These are phyloP conservation scores for Rhizopus sp. DNA, from an alignment of 371 early-diverging fungal genomes.

Conservation along the genomic window DNA sequence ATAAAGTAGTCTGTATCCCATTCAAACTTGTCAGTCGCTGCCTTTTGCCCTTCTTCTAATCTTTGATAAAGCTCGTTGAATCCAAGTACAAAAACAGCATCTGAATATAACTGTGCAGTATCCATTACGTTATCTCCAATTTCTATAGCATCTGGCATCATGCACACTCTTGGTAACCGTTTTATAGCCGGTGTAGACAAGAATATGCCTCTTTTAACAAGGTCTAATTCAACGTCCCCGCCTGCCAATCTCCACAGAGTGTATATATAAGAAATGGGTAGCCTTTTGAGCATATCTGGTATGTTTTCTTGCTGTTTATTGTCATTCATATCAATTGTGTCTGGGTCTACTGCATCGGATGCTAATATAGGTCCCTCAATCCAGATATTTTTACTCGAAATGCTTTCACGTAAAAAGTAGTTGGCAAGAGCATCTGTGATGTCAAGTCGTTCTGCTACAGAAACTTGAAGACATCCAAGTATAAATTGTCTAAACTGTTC, in stretches of 20 bases:
- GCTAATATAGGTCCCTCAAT: conserved; percentile 37
- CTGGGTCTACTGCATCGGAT: conserved; percentile 36
- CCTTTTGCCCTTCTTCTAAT: conserved; percentile 35
- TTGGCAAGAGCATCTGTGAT: conserved; percentile 19
- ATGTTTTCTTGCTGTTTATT: conserved; percentile 19
- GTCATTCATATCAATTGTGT: conserved; percentile 22
- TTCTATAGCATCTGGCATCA: conserved; percentile 48
- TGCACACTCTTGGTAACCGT: conserved; percentile 54
- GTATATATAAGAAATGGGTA: conserved; percentile 59
- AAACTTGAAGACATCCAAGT: conserved; percentile 27
- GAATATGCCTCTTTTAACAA: conserved; percentile 57
- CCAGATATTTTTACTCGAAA: conserved; percentile 23
- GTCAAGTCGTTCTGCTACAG: conserved; percentile 15
- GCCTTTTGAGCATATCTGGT: conserved; percentile 25
- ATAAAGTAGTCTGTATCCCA: conserved; percentile 68
- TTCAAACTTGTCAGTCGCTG: conserved; percentile 52
- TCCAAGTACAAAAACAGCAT: conserved; percentile 49
- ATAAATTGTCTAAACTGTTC: conserved; percentile 30
- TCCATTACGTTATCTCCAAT: conserved; percentile 43
- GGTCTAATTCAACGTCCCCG: conserved; percentile 65
- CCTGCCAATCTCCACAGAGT: conserved; percentile 69
- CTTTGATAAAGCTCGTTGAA: conserved; percentile 61
- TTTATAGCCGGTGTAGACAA: conserved; percentile 64
- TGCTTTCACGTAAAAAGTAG: conserved; percentile 17
- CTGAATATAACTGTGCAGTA: conserved; percentile 58